Percentiles rank a stretch among this genome's conserved stretches.
Evolutionary conservation across 2,329 filamentous ascomycete species (phyloP).

Genomic region (Arachnomyces sp.): DNA sequence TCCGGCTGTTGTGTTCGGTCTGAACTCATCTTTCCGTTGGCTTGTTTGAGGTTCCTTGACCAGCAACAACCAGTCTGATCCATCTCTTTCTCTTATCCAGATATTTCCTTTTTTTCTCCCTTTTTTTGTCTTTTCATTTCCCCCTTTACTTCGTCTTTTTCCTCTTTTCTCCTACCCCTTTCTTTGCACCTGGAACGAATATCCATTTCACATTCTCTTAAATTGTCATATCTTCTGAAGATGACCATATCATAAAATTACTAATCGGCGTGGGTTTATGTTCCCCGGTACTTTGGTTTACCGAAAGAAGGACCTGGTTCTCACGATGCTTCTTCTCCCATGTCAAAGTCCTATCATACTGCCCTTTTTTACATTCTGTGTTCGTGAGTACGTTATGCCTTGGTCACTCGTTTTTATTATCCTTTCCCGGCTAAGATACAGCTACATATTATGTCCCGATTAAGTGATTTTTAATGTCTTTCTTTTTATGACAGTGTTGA

Average conservation of each 20-base stretch:
- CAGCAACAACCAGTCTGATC: constrained; percentile 14
- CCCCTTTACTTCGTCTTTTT: constrained; percentile 9
- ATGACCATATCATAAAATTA: constrained; percentile 17
- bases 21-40: constrained; percentile 19
- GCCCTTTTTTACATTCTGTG: not conserved
- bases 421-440: no score
- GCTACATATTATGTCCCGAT: no score
- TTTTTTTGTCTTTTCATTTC: constrained; percentile 20
- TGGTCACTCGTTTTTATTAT: no score
- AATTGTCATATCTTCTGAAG: constrained; percentile 22
- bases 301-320: constrained; percentile 10
- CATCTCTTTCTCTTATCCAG: constrained; percentile 11
- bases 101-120: constrained; percentile 13
- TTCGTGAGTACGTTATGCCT: no score
- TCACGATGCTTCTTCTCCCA: constrained; percentile 6
- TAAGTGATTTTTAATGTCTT: no score
- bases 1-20: constrained; percentile 15
- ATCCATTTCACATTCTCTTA: constrained; percentile 22
- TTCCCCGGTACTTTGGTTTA: constrained; percentile 23
- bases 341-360: constrained; percentile 5
- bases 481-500: no score
- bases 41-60: constrained; percentile 14
- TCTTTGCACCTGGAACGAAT: constrained; percentile 11
- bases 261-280: constrained; percentile 15
- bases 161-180: constrained; percentile 1